Evolutionary conservation across 2,329 filamentous ascomycete species (phyloP).

Genomic region (Phoma sp.): DNA sequence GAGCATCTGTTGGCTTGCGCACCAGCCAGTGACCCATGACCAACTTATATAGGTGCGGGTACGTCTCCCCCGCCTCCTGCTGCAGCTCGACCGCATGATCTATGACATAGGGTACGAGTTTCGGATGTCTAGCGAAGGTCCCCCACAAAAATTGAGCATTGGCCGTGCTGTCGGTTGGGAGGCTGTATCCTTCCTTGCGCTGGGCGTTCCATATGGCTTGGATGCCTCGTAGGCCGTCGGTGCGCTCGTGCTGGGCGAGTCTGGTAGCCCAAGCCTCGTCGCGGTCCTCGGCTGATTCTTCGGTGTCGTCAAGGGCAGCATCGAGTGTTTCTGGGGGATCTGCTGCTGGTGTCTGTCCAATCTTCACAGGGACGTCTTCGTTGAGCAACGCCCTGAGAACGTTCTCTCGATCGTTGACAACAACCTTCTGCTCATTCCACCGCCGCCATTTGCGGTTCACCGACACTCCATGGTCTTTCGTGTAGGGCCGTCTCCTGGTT

Average conservation of each 20-base stretch:
- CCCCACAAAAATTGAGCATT: constrained; percentile 55
- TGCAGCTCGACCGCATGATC: constrained; percentile 52
- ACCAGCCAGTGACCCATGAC: constrained; percentile 53
- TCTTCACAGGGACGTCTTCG: constrained; percentile 10
- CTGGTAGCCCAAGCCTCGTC: constrained; percentile 50
- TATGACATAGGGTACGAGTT: constrained; percentile 47
- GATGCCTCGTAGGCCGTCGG: constrained; percentile 52
- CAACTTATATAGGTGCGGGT: constrained; percentile 51
- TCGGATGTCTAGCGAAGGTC: constrained; percentile 49
- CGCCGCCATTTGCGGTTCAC: constrained; percentile 22
- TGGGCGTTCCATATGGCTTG: constrained; percentile 52
- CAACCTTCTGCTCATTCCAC: constrained; percentile 17
- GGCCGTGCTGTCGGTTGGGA: constrained; percentile 49
- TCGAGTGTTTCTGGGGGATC: neutral
- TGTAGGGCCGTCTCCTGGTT: constrained; percentile 22
- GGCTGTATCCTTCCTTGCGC: constrained; percentile 44
- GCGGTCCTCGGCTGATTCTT: neutral
- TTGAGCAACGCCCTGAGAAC: constrained; percentile 16
- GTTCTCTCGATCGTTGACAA: constrained; percentile 13
- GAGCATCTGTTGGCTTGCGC: constrained; percentile 22
- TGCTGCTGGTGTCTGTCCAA: neutral
- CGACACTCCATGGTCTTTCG: constrained; percentile 7
- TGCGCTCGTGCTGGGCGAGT: constrained; percentile 50
- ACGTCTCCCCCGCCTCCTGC: constrained; percentile 43
- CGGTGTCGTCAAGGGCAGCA: neutral